A percentile compares a stretch with the other conserved stretches of the same genome.
Conservation (phyloP, 331 rosid species). For the Acacia concinna region DNA sequence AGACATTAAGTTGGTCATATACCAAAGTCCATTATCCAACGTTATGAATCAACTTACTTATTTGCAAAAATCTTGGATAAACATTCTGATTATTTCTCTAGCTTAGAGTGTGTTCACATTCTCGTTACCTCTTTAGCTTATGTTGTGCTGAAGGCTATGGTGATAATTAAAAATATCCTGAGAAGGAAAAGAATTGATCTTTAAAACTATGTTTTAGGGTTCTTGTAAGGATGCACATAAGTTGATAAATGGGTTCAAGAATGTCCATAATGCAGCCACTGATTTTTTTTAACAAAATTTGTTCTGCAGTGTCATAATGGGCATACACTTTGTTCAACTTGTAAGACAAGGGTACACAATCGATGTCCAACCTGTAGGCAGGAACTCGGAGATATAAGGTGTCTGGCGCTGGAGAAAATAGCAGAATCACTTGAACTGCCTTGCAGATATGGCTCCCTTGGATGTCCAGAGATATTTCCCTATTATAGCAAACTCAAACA, state of each 20-base stretch:
- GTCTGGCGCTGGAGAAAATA: conserved; percentile 66
- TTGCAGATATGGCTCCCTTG: conserved; percentile 58
- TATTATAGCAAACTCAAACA: conserved; percentile 71
- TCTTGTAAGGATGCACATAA: background rate
- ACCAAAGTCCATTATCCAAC: conserved; percentile 1
- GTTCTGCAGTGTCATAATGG: conserved; percentile 68
- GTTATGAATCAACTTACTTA: conserved; percentile 19
- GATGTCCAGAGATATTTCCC: conserved; percentile 68
- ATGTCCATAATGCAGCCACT: background rate
- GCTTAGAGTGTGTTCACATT: conserved; percentile 12
- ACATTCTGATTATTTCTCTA: conserved; percentile 15
- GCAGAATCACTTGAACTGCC: conserved; percentile 72
- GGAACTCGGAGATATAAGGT: conserved; percentile 71
- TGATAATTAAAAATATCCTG: background rate
- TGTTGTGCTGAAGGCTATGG: background rate
- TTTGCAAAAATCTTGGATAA: background rate
- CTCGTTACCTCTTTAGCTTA: conserved; percentile 14
- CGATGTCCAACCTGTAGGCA: conserved; percentile 69
- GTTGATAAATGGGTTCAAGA: background rate
- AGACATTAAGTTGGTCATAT: background rate
- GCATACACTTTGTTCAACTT: conserved; percentile 72
- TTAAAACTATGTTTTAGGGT: background rate
- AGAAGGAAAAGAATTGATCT: background rate
- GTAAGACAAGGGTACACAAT: conserved; percentile 65
- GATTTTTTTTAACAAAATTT: background rate